Evolutionary conservation across 768 basidiomycete genomes (phyloP).

Genomic region (Kwoniella sp.): DNA sequence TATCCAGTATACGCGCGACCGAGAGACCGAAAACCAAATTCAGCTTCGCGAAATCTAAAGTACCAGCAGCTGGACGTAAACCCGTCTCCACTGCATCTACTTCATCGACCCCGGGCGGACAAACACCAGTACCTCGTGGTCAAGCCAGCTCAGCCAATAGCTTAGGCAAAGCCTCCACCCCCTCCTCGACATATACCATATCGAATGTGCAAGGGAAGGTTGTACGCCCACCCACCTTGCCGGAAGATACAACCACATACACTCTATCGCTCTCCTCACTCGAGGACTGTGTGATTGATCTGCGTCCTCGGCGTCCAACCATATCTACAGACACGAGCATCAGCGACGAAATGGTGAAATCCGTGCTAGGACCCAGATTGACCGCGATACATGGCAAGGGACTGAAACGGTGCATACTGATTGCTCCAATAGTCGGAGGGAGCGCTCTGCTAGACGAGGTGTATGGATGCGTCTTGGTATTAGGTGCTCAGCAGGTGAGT

Average conservation of each 20-base stretch:
- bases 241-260: constrained; percentile 3
- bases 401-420: constrained; percentile 64
- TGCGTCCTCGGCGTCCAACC: constrained; percentile 47
- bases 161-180: background rate
- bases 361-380: constrained; percentile 9
- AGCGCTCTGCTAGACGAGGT: constrained; percentile 74
- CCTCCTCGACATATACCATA: constrained; percentile 17
- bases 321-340: background rate
- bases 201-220: constrained; percentile 6
- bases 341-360: background rate
- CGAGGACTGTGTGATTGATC: constrained; percentile 69
- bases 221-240: background rate
- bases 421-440: constrained; percentile 68
- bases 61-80: constrained; percentile 40
- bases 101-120: background rate
- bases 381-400: constrained; percentile 68
- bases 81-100: background rate
- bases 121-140: background rate
- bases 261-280: constrained; percentile 68
- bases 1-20: constrained; percentile 62
- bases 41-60: constrained; percentile 61
- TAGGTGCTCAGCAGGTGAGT: constrained; percentile 78
- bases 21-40: constrained; percentile 66
- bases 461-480: constrained; percentile 65
- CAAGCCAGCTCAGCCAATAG: background rate